Evolutionary conservation across 495 filamentous ascomycete genomes (phyloP), one percentile per base, ranked within the genome.

Genomic region (Cercophora samala): DNA sequence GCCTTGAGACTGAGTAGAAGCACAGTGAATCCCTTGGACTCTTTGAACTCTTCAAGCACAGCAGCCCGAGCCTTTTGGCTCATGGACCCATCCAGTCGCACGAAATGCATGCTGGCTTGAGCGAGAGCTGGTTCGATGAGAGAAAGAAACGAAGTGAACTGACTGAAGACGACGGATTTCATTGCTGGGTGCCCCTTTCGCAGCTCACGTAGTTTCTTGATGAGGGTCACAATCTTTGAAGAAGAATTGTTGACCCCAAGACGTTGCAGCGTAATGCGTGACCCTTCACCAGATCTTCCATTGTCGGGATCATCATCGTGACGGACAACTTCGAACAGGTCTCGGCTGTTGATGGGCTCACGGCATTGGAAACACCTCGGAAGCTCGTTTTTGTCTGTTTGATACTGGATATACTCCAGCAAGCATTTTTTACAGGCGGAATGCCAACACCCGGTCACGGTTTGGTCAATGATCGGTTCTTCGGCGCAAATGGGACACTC

Each of bases 401-500:
- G 91, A 75, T 97, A 92, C 68, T 81, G 87, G 67, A 99, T 93
- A 72, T 93, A 96, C 70, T 93, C 88, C 4, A 91, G 78, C 24
- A 97, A 82, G 71, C 95, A 99, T 58, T 91, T 88, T 77, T 95
- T 96, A 83, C 95, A 99, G 2, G 95, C 93, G 23, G 90, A 92
- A 76, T 99, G 95, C 91, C 94, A 98, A 78, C 95, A 99, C 0
- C 92, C 91, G 0, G 95, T 97, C 0, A 99, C 94, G 1, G 91
- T 89, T 66, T 96, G 93, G 56, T 97, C 90, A 56, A 90, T 86
- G 92, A 97, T 97, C 5, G 93, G 93, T 74, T 97, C 95, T 74
- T 97, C 93, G 8, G 90, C 85, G 78, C 95, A 99, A 66, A 99
- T 91, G 8, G 95, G 93, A 73, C 95, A 99, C 78, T 99, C 95